phyloP scores from a whole-genome alignment of 2,329 filamentous ascomycete species.

The Furcasterigmium furcatum region DNA sequence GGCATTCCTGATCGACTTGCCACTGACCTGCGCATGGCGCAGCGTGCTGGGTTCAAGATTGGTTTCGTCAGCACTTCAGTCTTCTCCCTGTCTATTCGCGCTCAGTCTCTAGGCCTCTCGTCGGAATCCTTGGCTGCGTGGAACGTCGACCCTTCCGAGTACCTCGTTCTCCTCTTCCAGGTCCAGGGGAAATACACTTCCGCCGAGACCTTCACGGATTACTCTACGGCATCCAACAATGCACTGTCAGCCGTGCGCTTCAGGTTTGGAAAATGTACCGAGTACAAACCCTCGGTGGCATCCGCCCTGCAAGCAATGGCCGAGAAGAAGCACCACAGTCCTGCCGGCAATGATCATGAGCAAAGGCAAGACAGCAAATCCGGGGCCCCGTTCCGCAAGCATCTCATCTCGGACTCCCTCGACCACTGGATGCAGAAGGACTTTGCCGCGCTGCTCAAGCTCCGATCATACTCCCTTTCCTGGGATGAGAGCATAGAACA shows the following conservation, averaged over 20 bases:
- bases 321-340: neutral
- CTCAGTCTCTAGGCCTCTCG: conserved; percentile 68
- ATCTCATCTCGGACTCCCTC: conserved; percentile 72
- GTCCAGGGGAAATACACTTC: conserved; percentile 60
- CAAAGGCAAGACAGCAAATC: neutral
- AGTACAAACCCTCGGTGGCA: conserved; percentile 64
- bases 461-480: conserved; percentile 25
- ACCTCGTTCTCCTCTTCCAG: conserved; percentile 70
- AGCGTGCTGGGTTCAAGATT: conserved; percentile 66
- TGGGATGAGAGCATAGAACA: conserved; percentile 12
- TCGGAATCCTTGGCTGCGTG: conserved; percentile 75
- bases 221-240: conserved; percentile 27
- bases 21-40: conserved; percentile 57
- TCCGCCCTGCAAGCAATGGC: conserved; percentile 39
- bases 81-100: conserved; percentile 66
- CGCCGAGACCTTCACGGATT: conserved; percentile 50
- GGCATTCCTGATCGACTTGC: neutral
- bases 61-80: conserved; percentile 54
- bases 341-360: too few relatives aligned
- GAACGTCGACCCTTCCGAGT: conserved; percentile 64
- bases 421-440: conserved; percentile 64
- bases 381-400: conserved; percentile 38
- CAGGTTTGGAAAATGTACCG: conserved; percentile 66
- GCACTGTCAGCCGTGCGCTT: conserved; percentile 38
- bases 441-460: conserved; percentile 60